Base-by-base conservation (phyloP, 179 eudicot species). In the Beta lomatogona region DNA sequence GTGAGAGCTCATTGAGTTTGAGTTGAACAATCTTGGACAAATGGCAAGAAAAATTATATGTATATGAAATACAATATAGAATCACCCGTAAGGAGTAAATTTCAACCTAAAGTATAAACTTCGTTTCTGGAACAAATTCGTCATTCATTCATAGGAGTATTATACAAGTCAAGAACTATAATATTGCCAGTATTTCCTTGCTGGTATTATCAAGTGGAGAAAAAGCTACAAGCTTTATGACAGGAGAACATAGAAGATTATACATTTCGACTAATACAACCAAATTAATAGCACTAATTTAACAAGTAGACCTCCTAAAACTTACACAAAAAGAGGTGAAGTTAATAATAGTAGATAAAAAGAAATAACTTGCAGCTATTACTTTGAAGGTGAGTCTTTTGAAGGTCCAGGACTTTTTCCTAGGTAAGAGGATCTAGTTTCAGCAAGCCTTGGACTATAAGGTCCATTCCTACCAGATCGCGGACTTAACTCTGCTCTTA, bases 361-460 rank as follows among this genome's bases (percentile, higher is more conserved):
- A 81, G 54, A 22, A 12, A 69, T 9, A 53, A 57, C 66, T 53
- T 45, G 22, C 73, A 61, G 77, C 50, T 63, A 44, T 79, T 82
- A 82, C 54, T 80, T 79, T 16, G 76, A 50, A 61, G 86, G 82
- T 11, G 83, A 82, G 77, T 85, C 80, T 57, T 48, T 84, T 13
- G 85, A 84, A 83, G 88, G 75, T 75, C 57, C 86, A 7, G 87
- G 84, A 85, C 87, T 92, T 78, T 57, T 89, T 59, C 97, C 93
- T 78, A 93, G 79, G 36, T 85, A 88, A 36, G 96, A 93, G 19
- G 88, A 78, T 73, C 79, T 86, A 31, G 75, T 50, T 36, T 88
- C 91, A 70, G 82, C 86, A 31, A 82, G 78, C 57, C 88, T 89
- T 1, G 94, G 93, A 82, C 97, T 90, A 67, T 58, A 64, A 2